Base-by-base conservation (phyloP, 75 land plant genomes). In the Larix kaempferi region DNA sequence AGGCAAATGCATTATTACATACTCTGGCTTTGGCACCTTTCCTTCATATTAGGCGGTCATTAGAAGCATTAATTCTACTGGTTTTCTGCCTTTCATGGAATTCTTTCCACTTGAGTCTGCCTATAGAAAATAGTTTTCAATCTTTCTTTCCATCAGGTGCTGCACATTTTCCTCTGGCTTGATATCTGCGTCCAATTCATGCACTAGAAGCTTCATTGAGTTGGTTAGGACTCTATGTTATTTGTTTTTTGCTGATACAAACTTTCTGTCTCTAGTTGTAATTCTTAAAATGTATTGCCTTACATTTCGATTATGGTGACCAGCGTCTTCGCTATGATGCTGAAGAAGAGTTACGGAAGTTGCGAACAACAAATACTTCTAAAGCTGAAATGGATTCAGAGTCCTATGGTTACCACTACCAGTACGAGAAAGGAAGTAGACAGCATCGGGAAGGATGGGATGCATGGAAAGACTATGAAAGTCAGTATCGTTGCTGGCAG, bases 301-400 rank as follows among this genome's bases (percentile, higher is more conserved):
- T 62, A n/a, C 22, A 39, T 39, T 69, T 69, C 39, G 0, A n/a
- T 69, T 69, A 4, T 69, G 52, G 23, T 69, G 19, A 41, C 13
- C 73, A 69, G 73, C 73, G 73, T 22, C 73, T 69, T 23, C 73
- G 23, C 11, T 41, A 69, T n/a, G 73, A 69, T 69, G 52, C 73
- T 17, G 73, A 69, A 39, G 73, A 69, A 69, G 73, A 69, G 14
- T n/a, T 39, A 10, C 49, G 49, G 49, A 69, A 69, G 41, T 37
- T 69, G 29, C 69, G 7, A 69, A 21, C 4, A 11, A 41, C 73
- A 11, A 39, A 22, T 69, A 41, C 72, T n/a, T 37, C 49, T 41
- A 41, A 10, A 37, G 22, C 73, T 41, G 52, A 69, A 69, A 41
- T 49, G 6, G 73, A 39, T 6, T 41, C 73, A 39, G 22, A 69